Base-by-base conservation (phyloP, 768 basidiomycete genomes). In the Scleroderma bovista region DNA sequence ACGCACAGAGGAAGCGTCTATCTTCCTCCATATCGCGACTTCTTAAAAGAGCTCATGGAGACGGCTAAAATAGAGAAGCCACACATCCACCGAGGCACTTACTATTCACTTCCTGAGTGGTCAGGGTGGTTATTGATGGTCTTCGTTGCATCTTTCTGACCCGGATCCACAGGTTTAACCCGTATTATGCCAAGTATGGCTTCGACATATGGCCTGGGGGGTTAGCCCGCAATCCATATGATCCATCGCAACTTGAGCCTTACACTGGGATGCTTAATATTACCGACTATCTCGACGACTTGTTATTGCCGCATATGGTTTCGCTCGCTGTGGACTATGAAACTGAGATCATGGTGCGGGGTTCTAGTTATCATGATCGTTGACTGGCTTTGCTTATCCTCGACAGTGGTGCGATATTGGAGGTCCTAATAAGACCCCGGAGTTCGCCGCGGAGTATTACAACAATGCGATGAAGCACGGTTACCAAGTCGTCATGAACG, bases 61-160 rank as follows among this genome's bases (percentile, higher is more conserved):
- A 71, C 75, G 4, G 76, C 80, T 7, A 77, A 74, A 56, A 45
- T 55, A 1, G 74, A 79, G 51, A 75, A 76, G 47, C 79, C 79
- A 0, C 52, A 74, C 20, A 54, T 82, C 22, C 74, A 77, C 19
- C 69, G 75, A n/a, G 81, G 80, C 10, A 79, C 80, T 0, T 82
- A 81, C 51, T 79, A 75, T 63, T 77, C 76, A 5, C 62, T 82
- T 41, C 77, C 79, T 1, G 79, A 81, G 54, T 81, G 77, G 79
- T 66, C 24, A 15, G 68, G 17, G 36, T 15, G 26, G 10, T 39
- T 16, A 5, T 42, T 20, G n/a, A 6, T 7, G 9, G 10, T 33
- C 32, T 22, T 12, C 15, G 9, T 26, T 24, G 3, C 17, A 34
- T 5, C 55, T 20, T 6, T 1, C 5, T 2, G n/a, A 50, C 15